Base-by-base conservation (phyloP, 495 filamentous ascomycete genomes). In the Amorphotheca resinae region DNA sequence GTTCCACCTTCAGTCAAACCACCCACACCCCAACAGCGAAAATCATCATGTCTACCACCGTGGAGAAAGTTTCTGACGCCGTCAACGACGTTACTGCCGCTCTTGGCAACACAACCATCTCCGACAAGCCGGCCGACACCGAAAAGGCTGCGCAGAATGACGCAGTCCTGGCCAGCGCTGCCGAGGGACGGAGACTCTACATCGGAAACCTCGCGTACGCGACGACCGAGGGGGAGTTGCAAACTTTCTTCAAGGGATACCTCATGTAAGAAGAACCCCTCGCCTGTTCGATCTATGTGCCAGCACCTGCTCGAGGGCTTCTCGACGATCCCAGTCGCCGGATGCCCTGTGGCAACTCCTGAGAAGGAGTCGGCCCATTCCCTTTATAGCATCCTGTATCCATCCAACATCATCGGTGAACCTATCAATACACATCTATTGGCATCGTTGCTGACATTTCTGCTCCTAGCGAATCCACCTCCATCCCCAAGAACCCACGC, bases 191-290 rank as follows among this genome's bases (percentile, higher is more conserved):
- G 73, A 86, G 91, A 69, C 77, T 98, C 51, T 98, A 98, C 70
- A 96, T 96, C 72, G 91, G 91, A 65, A 98, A 98, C 72, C 86
- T 98, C 76, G 91, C 91, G 44, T 96, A 98, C 64, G 87, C 91
- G 77, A 96, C 91, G 74, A 93, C 87, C 60, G 91, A 96, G 84
- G 91, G 84, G 77, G 86, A 95, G 76, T 84, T 99, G 73, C 94
- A 88, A 71, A 86, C 87, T 44, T 99, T 99, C 76, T 99, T 99
- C 79, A 83, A 84, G 69, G 80, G 74, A 65, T 95, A 88, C 79
- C 80, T 86, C 67, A 82, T 99, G 93, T 99, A 78, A 78, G 91
- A n/a, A n/a, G n/a, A n/a, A n/a, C n/a, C n/a, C n/a, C n/a, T n/a
- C n/a, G n/a, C n/a, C 84, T 50, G 28, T 33, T 43, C 22, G 16